Evolutionary conservation across 805 yeast species (phyloP), one percentile per base, ranked within the genome.

Genomic region (Cyberlindnera suaveolens): DNA sequence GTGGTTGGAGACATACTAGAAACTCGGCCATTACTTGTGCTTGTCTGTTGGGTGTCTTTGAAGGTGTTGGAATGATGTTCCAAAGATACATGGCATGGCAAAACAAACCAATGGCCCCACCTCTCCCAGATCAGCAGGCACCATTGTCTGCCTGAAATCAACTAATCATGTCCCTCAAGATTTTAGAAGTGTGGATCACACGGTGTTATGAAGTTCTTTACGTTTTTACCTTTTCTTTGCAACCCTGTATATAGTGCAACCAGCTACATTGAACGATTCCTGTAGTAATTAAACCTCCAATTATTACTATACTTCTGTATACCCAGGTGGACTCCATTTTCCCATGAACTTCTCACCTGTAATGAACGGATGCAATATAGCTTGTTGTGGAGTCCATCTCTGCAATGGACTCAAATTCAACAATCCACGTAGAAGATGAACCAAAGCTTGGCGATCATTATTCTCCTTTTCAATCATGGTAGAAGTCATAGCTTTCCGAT

Each of bases 1-100:
- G 99, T 61, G 99, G 99, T 42, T 88, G 96, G 90, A 86, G 80
- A 71, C 96, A 91, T 65, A 85, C 96, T 40, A 78, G 97, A 70
- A 91, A 89, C 67, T 85, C 95, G 48, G 98, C 98, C 56, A 89
- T 93, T 56, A 85, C 96, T 27, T 93, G 99, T 80, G 98, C 96
- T 31, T 86, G 96, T 75, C 78, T 93, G 55, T 75, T 93, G 61
- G 99, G 96, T 61, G 93, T 88, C 41, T 85, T 93, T 58, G 99
- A 93, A 71, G 99, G 99, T 75, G 97, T 88, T 40, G 98, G 98
- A 61, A 78, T 91, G 76, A 86, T 90, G 80, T 79, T 91, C 76
- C 95, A 85, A 66, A 80, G 97, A 70, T 78, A 80, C 60, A 78
- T 85, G 75, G 96, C 96, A 27, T 77, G 79, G 77, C 82, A 80